Base-by-base conservation (phyloP, 129 eudicot genomes). In the Rutidosis leptorrhynchoides region DNA sequence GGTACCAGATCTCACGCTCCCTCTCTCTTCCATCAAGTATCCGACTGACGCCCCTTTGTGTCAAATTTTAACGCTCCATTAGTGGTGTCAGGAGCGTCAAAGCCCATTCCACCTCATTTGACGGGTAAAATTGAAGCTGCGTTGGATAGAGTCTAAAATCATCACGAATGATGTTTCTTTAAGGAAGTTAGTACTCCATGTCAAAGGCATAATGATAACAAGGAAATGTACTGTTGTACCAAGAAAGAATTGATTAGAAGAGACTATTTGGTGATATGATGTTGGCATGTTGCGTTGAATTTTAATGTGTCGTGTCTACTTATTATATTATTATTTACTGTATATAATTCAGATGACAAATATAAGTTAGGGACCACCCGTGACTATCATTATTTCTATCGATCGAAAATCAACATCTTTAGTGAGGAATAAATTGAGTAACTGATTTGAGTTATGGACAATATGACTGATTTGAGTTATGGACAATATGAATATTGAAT, bases 301-400 rank as follows among this genome's bases (percentile, higher is more conserved):
- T 40, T 40, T 12, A 40, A 40, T 40, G 16, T 40, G 43, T 5
- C 11, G 46, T 40, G 46, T 12, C 0, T 40, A 40, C 46, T 10
- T 37, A 2, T n/a, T n/a, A n/a, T n/a, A n/a, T n/a, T n/a, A 57
- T n/a, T 58, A 69, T 24, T 21, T 17, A 43, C 48, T 28, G 17
- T 17, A 62, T 10, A 55, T 56, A 35, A 45, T 58, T 43, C 25
- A 22, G 42, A 58, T 42, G 14, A 20, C 15, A 40, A 40, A 2
- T 0, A 40, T 40, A 11, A 40, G 63, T 12, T 23, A 63, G 29
- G 76, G 64, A 51, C 64, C 70, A 45, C 68, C 64, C 60, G 75
- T 72, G 77, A 72, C 70, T 32, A 15, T 51, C 64, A 33, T 35
- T 51, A 40, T 63, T 62, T 55, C 56, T n/a, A n/a, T n/a, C n/a